phyloP scores from a whole-genome alignment of 2,329 filamentous ascomycete species.

The Seiridium unicorne region DNA sequence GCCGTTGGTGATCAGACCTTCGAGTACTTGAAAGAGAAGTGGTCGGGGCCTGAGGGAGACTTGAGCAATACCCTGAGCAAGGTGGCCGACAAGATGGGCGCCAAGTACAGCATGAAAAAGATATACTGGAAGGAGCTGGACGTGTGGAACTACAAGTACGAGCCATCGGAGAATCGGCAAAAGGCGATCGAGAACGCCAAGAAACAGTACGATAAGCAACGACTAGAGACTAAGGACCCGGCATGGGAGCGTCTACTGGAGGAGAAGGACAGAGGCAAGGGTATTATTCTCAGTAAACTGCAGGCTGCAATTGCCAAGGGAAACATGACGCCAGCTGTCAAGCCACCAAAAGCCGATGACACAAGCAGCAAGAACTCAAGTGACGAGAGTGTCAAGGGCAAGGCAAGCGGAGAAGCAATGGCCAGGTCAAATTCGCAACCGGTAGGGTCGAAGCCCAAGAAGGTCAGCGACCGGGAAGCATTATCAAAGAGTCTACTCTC shows the following conservation, averaged over 20 bases:
- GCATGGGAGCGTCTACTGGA: constrained; percentile 63
- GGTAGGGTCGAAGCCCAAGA: constrained; percentile 54
- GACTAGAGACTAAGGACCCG: constrained; percentile 53
- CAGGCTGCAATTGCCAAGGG: constrained; percentile 58
- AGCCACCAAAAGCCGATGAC: constrained; percentile 40
- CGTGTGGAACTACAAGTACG: constrained; percentile 61
- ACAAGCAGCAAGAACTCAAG: constrained; percentile 38
- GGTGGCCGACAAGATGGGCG: constrained; percentile 48
- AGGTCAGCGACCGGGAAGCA: constrained; percentile 49
- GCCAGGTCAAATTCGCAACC: constrained; percentile 50
- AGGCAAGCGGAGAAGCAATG: constrained; percentile 41
- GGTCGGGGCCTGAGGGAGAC: constrained; percentile 51
- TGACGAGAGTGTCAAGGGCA: constrained; percentile 32
- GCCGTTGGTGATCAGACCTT: constrained; percentile 52
- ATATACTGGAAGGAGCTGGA: constrained; percentile 63
- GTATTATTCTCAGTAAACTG: constrained; percentile 60
- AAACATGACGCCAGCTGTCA: constrained; percentile 43
- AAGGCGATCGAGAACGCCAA: constrained; percentile 61
- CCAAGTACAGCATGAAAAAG: constrained; percentile 57
- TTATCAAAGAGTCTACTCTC: constrained; percentile 56
- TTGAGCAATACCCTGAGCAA: constrained; percentile 55
- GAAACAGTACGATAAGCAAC: constrained; percentile 57
- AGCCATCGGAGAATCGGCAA: constrained; percentile 52
- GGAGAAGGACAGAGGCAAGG: constrained; percentile 56
- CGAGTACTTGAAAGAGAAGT: constrained; percentile 48